A percentile compares a stretch with the other conserved stretches of the same genome.
Evolutionary conservation across 495 filamentous ascomycete species (phyloP).

Genomic region (Penicillium ucsense): DNA sequence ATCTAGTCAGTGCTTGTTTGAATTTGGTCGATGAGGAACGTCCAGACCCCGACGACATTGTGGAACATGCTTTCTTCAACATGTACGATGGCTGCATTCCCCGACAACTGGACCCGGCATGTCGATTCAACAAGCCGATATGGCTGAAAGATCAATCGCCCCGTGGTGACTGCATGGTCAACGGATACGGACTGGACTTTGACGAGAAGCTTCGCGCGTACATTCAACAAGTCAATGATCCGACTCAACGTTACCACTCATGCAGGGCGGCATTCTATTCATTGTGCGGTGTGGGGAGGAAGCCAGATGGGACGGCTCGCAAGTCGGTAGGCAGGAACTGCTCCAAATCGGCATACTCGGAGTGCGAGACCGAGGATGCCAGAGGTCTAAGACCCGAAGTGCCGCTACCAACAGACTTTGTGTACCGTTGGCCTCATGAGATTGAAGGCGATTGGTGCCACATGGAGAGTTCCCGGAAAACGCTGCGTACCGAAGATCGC

Average conservation of each 20-base stretch:
- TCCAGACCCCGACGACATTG: slow-evolving; percentile 70
- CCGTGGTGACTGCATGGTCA: slow-evolving; percentile 38
- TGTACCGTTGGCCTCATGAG: slow-evolving; percentile 47
- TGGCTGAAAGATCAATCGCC: slow-evolving; percentile 37
- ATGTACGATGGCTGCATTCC: slow-evolving; percentile 48
- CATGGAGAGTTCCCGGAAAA: slow-evolving; percentile 19
- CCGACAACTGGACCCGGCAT: slow-evolving; percentile 32
- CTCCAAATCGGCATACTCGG: slow-evolving; percentile 53
- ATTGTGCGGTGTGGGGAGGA: slow-evolving; percentile 42
- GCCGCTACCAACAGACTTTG: slow-evolving; percentile 55
- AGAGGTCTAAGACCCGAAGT: slow-evolving; percentile 59
- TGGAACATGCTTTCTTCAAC: slow-evolving; percentile 74
- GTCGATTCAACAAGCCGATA: slow-evolving; percentile 30
- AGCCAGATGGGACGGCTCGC: slow-evolving; percentile 33
- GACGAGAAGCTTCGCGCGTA: slow-evolving; percentile 34
- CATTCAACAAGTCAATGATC: slow-evolving; percentile 31
- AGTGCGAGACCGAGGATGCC: slow-evolving; percentile 62
- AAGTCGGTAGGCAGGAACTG: slow-evolving; percentile 32
- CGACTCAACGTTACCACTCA: slow-evolving; percentile 30
- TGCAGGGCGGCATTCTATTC: slow-evolving; percentile 38
- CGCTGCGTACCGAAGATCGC: slow-evolving; percentile 19
- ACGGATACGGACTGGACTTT: slow-evolving; percentile 36
- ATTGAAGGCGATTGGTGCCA: slow-evolving; percentile 35
- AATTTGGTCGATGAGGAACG: slow-evolving; percentile 61
- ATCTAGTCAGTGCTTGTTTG: slow-evolving; percentile 65